These are phyloP conservation scores for Pulveroboletus sp. DNA, from an alignment of 768 basidiomycete species.

Conservation along the genomic window DNA sequence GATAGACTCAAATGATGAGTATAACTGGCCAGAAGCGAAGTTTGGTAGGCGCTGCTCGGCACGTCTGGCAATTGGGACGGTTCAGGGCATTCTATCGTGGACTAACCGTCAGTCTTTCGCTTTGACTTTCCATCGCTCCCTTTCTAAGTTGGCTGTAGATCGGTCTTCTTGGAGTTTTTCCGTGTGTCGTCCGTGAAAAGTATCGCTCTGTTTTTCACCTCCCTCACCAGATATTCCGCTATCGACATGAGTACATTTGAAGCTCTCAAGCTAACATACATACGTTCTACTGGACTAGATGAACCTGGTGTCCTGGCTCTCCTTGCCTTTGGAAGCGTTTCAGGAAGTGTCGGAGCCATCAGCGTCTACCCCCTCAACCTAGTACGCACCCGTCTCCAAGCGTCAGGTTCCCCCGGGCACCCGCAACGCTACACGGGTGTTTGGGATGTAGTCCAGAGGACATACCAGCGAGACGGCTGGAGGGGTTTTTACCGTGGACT, in stretches of 20 bases:
- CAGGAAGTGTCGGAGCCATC: slow-evolving; percentile 89
- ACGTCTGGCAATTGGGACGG: slow-evolving; percentile 77
- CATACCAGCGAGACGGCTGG: slow-evolving; percentile 84
- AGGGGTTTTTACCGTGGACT: slow-evolving; percentile 91
- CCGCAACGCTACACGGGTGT: slow-evolving; percentile 89
- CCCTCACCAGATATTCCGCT: slow-evolving; percentile 64
- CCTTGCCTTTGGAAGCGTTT: slow-evolving; percentile 87
- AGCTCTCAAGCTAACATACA: slow-evolving; percentile 87
- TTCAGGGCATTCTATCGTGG: slow-evolving; percentile 87
- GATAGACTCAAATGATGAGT: slow-evolving; percentile 94
- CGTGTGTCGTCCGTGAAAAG: slow-evolving; percentile 44
- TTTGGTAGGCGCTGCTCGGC: slow-evolving; percentile 57
- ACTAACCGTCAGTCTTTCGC: slow-evolving; percentile 61
- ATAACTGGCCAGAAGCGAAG: slow-evolving; percentile 59
- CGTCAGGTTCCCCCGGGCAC: slow-evolving; percentile 93
- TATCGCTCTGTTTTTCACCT: slow-evolving; percentile 3
- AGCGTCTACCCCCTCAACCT: slow-evolving; percentile 91
- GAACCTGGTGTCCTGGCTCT: slow-evolving; percentile 87
- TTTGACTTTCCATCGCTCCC: slow-evolving; percentile 6
- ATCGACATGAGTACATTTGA: slow-evolving; percentile 99
- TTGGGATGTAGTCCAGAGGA: slow-evolving; percentile 75
- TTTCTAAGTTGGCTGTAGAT: slow-evolving; percentile 48
- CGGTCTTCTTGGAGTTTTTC: slow-evolving; percentile 94
- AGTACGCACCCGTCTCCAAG: slow-evolving; percentile 91
- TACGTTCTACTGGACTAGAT: slow-evolving; percentile 78